phyloP scores from a whole-genome alignment of 176 grass and related monocot species.

The barley (Hordeum vulgare) region MorexV3_pseudomolecules_assembly NC_058518.1:83090397-83090896 shows the following conservation, averaged over 20 bases:
- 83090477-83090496: neutral
- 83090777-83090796: neutral
- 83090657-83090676: neutral
- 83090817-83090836: fast-evolving
- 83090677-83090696: no score
- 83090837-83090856: neutral
- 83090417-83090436: neutral
- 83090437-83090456: neutral
- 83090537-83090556: neutral
- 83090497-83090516: neutral
- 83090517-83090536: neutral
- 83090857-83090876: neutral
- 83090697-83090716: neutral
- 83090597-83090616: neutral
- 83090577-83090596: neutral
- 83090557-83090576: neutral
- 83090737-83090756: neutral
- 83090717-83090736: neutral
- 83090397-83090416: neutral
- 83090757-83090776: neutral
- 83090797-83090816: fast-evolving
- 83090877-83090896: neutral
- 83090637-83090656: neutral
- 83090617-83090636: neutral
- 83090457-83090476: neutral